phyloP scores from a whole-genome alignment of 176 grass and related monocot species.

The Chloris gayana region DNA sequence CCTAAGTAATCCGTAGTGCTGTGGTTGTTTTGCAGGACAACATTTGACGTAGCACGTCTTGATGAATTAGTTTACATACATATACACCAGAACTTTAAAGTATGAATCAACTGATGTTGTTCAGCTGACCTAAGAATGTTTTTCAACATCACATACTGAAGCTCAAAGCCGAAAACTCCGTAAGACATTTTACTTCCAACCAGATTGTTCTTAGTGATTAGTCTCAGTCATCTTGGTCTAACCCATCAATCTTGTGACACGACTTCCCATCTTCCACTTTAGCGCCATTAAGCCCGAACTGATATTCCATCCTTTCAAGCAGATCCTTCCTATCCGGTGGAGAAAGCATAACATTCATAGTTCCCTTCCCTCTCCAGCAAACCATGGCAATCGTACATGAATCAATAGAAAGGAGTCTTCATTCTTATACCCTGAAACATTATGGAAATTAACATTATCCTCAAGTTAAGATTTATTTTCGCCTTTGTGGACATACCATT shows the following conservation, averaged over 20 bases:
- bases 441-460: constrained; percentile 8
- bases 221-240: constrained; percentile 4
- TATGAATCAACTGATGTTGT: not conserved
- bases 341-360: constrained; percentile 85
- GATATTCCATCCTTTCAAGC: constrained; percentile 65
- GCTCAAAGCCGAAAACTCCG: not conserved
- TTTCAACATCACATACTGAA: not conserved
- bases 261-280: constrained; percentile 9
- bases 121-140: not conserved
- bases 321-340: constrained; percentile 74
- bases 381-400: constrained; percentile 70
- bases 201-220: constrained; percentile 10
- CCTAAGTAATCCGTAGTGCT: too few species aligned
- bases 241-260: constrained; percentile 12
- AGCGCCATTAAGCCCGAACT: constrained; percentile 29
- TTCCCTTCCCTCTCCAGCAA: constrained; percentile 96
- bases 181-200: not conserved
- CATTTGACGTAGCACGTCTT: not conserved
- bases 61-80: not conserved
- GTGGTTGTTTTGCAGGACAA: too few species aligned
- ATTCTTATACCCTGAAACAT: constrained; percentile 42
- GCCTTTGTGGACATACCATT: not conserved
- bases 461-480: not conserved
- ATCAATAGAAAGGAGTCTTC: constrained; percentile 43
- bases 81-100: not conserved